A percentile compares a stretch with the other conserved stretches of the same genome.
Conservation (phyloP, 352 stramenopile genomes). For the Globisporangium cylindrosporum region DNA sequence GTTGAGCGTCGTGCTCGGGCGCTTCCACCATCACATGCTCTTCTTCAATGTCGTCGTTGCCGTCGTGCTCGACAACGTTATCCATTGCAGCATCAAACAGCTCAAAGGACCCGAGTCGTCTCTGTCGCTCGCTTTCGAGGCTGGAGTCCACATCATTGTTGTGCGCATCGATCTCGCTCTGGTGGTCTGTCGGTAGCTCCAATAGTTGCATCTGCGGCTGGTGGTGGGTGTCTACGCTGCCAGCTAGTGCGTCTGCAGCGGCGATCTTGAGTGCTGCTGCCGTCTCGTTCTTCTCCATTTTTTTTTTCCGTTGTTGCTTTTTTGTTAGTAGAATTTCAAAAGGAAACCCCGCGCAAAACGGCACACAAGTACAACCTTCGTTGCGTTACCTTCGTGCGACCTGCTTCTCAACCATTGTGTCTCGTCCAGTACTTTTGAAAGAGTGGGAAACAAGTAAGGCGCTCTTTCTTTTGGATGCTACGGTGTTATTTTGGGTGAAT, state of each 20-base stretch:
- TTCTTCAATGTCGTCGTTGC: constrained; percentile 10
- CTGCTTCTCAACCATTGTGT: background rate
- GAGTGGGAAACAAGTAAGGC: no score
- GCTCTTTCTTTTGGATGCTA: background rate
- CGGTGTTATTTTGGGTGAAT: background rate
- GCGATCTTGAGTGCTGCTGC: background rate
- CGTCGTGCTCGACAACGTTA: constrained; percentile 17
- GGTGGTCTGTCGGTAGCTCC: background rate
- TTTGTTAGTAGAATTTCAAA: constrained; percentile 6
- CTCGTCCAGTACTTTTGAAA: constrained; percentile 12
- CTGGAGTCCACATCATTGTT: background rate
- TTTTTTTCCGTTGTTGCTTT: constrained; percentile 9
- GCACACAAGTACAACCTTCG: background rate
- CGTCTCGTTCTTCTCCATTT: constrained; percentile 7
- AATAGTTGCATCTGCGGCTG: background rate
- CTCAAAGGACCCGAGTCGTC: constrained; percentile 18
- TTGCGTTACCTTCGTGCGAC: constrained; percentile 2
- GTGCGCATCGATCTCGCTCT: constrained; percentile 1
- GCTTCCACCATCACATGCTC: background rate
- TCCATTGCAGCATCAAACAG: constrained; percentile 17
- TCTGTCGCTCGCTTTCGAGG: constrained; percentile 6
- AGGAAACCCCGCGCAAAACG: constrained; percentile 2
- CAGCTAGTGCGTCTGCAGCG: background rate
- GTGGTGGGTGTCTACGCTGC: background rate
- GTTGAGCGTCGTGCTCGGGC: background rate